Conservation (phyloP, 805 yeast genomes). For the Lachancea sp. region DNA sequence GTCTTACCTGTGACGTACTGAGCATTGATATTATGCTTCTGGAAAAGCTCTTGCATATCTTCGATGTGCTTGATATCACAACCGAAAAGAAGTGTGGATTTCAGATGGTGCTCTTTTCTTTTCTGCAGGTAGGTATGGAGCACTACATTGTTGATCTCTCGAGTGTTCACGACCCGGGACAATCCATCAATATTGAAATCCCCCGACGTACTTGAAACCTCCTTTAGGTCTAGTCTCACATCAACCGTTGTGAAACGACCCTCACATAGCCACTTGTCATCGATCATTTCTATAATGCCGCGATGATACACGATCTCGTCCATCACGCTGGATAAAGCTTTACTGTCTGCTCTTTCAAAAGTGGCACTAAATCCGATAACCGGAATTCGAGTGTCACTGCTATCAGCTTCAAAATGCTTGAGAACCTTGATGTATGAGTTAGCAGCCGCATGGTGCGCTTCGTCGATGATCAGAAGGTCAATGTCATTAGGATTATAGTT, state of each 20-base stretch:
- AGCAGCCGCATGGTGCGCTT: constrained; percentile 89
- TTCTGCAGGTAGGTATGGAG: constrained; percentile 46
- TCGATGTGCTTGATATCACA: constrained; percentile 65
- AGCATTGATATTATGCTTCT: constrained; percentile 56
- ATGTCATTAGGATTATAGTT: constrained; percentile 48
- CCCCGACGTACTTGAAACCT: constrained; percentile 24
- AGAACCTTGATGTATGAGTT: constrained; percentile 54
- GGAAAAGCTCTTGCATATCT: constrained; percentile 46
- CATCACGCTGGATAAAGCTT: constrained; percentile 50
- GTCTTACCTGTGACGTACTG: constrained; percentile 68
- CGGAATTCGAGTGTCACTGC: constrained; percentile 39
- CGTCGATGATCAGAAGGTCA: constrained; percentile 76
- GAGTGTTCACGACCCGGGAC: constrained; percentile 49
- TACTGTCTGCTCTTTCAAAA: constrained; percentile 66
- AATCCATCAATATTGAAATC: constrained; percentile 53
- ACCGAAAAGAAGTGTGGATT: constrained; percentile 71
- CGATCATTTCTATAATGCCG: constrained; percentile 58
- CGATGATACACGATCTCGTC: constrained; percentile 72
- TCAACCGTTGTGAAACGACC: constrained; percentile 56
- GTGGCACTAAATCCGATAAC: constrained; percentile 90
- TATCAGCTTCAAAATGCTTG: constrained; percentile 47
- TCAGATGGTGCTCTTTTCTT: constrained; percentile 32
- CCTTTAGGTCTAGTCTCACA: constrained; percentile 39
- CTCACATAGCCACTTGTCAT: constrained; percentile 62
- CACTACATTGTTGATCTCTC: constrained; percentile 49